Percentiles rank a stretch among this genome's conserved stretches.
phyloP scores from a whole-genome alignment of 441 rosid species.

The Populus hybrid region DNA sequence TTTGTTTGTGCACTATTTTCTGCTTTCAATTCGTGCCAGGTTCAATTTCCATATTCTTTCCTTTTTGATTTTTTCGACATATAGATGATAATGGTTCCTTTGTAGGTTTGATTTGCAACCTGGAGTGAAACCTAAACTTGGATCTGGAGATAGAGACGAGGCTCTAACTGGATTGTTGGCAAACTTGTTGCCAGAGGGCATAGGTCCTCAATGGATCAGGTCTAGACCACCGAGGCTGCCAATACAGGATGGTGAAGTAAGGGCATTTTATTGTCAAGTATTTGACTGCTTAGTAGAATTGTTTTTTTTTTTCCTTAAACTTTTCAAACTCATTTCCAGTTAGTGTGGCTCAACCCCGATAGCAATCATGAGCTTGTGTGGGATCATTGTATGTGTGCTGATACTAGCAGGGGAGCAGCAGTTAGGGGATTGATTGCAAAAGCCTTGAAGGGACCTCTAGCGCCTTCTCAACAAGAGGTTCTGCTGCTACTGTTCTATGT shows the following conservation, averaged over 20 bases:
- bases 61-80: conserved; percentile 18
- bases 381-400: conserved; percentile 98
- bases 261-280: conserved; percentile 8
- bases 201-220: conserved; percentile 76
- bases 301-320: conserved; percentile 18
- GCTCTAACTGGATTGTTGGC: conserved; percentile 52
- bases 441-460: conserved; percentile 82
- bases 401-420: conserved; percentile 90
- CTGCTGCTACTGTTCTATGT: background rate
- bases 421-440: conserved; percentile 83
- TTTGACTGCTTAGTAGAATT: conserved; percentile 16
- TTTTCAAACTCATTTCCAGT: conserved; percentile 45
- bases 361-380: conserved; percentile 93
- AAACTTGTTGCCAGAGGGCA: conserved; percentile 50
- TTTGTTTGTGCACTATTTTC: background rate
- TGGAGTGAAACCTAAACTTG: conserved; percentile 71
- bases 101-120: conserved; percentile 83
- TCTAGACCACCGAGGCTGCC: conserved; percentile 83
- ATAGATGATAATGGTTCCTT: conserved; percentile 15
- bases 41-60: background rate
- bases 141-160: conserved; percentile 89
- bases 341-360: conserved; percentile 92
- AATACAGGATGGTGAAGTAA: conserved; percentile 78
- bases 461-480: conserved; percentile 87
- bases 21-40: background rate